Percentiles rank a stretch among this genome's conserved stretches.
Evolutionary conservation across 305 asterid genomes (phyloP).

Genomic region (Fraxinus nigra): DNA sequence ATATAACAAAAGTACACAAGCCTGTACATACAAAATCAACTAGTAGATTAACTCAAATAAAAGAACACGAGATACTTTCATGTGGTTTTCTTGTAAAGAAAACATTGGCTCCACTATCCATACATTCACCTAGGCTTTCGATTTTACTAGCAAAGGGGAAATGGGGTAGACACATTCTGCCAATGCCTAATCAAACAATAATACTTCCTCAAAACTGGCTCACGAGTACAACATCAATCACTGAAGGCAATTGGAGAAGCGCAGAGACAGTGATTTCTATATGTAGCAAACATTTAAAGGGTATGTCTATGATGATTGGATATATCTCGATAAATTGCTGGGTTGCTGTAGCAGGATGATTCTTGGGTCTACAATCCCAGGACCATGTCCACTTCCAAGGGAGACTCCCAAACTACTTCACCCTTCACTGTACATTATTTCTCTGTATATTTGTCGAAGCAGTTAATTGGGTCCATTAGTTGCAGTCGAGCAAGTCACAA

Average conservation of each 20-base stretch:
- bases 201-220: constrained; percentile 23
- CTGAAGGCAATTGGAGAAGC: constrained; percentile 17
- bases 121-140: constrained; percentile 11
- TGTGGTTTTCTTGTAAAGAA: constrained; percentile 13
- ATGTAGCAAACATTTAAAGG: constrained; percentile 25
- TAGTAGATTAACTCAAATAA: constrained; percentile 9
- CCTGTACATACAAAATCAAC: not conserved
- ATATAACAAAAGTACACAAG: not conserved
- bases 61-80: not conserved
- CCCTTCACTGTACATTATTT: not conserved
- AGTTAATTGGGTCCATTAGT: not conserved
- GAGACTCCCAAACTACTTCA: constrained; percentile 1
- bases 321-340: constrained; percentile 16
- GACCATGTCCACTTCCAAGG: not conserved
- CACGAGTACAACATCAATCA: constrained; percentile 18
- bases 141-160: constrained; percentile 11
- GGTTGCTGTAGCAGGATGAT: constrained; percentile 23
- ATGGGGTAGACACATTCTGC: constrained; percentile 7
- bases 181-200: constrained; percentile 20
- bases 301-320: constrained; percentile 11
- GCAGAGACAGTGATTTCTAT: constrained; percentile 17
- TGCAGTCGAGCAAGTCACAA: not conserved
- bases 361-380: not conserved
- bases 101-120: not conserved
- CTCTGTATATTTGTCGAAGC: not conserved